Conservation (phyloP, 73 alveolate species). For the Paramecium sexaurelia region DNA sequence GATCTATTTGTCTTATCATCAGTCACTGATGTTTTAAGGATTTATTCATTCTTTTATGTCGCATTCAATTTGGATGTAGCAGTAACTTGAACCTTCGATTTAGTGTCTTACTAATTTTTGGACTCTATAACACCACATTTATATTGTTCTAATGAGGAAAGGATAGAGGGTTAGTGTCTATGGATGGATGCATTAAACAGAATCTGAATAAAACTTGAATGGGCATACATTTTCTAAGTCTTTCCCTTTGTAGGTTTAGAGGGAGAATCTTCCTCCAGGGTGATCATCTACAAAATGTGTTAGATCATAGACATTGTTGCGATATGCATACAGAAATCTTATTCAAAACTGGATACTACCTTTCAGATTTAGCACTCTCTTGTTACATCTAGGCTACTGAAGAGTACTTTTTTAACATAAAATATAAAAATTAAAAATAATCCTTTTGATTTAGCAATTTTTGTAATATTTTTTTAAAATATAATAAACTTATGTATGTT, state of each 20-base stretch:
- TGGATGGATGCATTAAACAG: constrained; percentile 28
- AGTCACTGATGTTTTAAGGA: neutral
- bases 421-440: neutral
- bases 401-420: neutral
- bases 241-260: neutral
- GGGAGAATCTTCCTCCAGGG: constrained; percentile 50
- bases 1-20: constrained; percentile 5
- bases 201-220: neutral
- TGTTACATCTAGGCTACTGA: neutral
- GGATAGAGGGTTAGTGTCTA: neutral
- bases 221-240: constrained; percentile 17
- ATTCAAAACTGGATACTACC: constrained; percentile 34
- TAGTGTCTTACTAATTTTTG: neutral
- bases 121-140: constrained; percentile 18
- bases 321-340: constrained; percentile 34
- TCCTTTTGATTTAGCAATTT: neutral
- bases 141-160: neutral
- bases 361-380: neutral
- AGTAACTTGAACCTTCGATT: neutral
- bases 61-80: neutral
- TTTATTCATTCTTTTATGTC: neutral
- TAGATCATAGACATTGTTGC: constrained; percentile 38
- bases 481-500: neutral
- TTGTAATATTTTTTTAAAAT: neutral
- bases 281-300: constrained; percentile 32